Evolutionary conservation across 179 eudicot genomes (phyloP), one percentile per base, ranked within the genome.

Genomic region (Amaranthus tricolor): DNA sequence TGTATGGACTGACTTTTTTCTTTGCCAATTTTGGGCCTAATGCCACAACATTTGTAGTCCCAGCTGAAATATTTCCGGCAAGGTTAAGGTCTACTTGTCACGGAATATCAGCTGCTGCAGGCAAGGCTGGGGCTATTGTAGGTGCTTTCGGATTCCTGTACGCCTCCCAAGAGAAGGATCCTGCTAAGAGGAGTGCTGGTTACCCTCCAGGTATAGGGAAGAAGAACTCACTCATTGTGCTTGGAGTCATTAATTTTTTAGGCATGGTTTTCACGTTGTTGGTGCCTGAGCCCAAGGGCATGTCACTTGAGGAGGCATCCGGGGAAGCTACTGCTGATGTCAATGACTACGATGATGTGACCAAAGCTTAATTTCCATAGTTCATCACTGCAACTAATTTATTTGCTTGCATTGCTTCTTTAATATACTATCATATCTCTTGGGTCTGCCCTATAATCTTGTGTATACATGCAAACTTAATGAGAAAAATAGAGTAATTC

Each of bases 21-120:
- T 84, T 84, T 9, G 84, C 86, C 9, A 84, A 84, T 61, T 84
- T 84, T 21, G 86, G 86, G 9, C 86, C 86, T 0, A 84, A 84
- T 12, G 75, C 86, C 1, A 84, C 86, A 2, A 84, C 86, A 0
- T 84, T 84, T 10, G 74, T 84, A 5, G 75, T 84, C 3, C 86
- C 86, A 0, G 83, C 86, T 9, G 83, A 83, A 57, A 74, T 83
- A 8, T 83, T 83, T 68, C 86, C 86, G 0, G 86, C 86, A 20
- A 74, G 86, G 69, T 21, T 83, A 51, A 80, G 86, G 66, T 83
- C 86, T 19, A 83, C 81, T 6, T 83, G 85, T 53, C 85, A 83
- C n/a, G 85, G 85, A 4, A 83, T 83, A 73, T 83, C 83, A 0
- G 78, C 83, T 1, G 86, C 86, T 2, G 73, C 86, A 10, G 86